phyloP scores from a whole-genome alignment of 768 basidiomycete genomes.

The Tricholoma terreum region DNA sequence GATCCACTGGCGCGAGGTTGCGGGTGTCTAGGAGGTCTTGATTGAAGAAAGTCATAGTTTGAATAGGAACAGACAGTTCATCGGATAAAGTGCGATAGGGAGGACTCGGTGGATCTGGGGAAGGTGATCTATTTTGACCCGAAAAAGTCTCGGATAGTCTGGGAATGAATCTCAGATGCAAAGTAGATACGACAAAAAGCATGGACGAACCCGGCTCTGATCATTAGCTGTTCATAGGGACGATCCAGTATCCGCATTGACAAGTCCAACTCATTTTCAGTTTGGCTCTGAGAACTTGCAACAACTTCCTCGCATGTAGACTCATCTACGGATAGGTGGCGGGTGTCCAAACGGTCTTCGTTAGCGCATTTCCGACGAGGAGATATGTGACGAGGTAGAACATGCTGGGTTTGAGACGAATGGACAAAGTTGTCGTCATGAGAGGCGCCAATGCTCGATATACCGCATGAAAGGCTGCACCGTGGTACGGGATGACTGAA shows the following conservation, averaged over 20 bases:
- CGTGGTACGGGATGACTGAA: conserved; percentile 1
- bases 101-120: neutral
- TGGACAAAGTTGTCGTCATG: conserved; percentile 20
- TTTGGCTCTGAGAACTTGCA: conserved; percentile 46
- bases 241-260: conserved; percentile 7
- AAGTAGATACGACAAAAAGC: neutral
- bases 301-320: conserved; percentile 27
- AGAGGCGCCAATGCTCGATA: neutral
- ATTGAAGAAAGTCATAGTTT: conserved; percentile 8
- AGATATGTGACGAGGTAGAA: conserved; percentile 20
- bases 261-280: conserved; percentile 33
- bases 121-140: neutral
- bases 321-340: conserved; percentile 1
- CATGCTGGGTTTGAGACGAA: conserved; percentile 37
- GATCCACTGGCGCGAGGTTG: conserved; percentile 4
- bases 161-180: neutral
- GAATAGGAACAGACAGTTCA: conserved; percentile 19
- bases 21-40: conserved; percentile 9
- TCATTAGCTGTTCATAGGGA: neutral
- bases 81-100: conserved; percentile 18
- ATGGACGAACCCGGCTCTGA: neutral
- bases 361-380: conserved; percentile 15
- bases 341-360: neutral
- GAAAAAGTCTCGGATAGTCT: neutral
- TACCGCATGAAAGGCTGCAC: neutral